phyloP scores from a whole-genome alignment of 352 stramenopile genomes.

The Phytopythium montanum region DNA sequence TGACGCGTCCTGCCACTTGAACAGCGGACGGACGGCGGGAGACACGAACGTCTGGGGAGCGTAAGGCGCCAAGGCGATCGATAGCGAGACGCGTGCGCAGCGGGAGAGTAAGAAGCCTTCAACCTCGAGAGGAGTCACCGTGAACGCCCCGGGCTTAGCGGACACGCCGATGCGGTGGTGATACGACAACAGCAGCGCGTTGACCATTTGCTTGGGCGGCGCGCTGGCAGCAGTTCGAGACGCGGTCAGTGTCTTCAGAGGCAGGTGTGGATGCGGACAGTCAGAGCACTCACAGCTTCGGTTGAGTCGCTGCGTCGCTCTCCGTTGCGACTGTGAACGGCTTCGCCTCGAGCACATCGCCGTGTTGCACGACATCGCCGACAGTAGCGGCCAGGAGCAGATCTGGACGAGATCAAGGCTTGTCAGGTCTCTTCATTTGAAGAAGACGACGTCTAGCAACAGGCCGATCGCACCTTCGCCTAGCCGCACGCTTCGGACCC shows the following conservation, averaged over 20 bases:
- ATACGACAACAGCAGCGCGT: not conserved
- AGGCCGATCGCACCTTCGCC: not conserved
- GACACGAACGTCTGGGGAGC: not conserved
- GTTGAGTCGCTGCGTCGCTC: not conserved
- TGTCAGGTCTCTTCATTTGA: too few relatives aligned
- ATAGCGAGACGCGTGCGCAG: not conserved
- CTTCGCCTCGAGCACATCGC: not conserved
- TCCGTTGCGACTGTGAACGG: conserved; percentile 1
- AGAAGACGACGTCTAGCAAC: not conserved
- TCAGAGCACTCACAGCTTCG: not conserved
- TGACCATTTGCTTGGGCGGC: not conserved
- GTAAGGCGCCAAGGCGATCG: not conserved
- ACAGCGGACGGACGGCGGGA: not conserved
- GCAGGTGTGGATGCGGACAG: too few relatives aligned
- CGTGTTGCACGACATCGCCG: not conserved
- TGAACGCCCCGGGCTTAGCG: not conserved
- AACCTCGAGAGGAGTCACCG: not conserved
- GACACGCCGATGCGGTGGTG: not conserved
- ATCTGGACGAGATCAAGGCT: not conserved
- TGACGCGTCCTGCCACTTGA: not conserved
- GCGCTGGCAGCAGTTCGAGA: not conserved
- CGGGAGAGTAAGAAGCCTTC: not conserved
- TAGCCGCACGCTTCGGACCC: not conserved
- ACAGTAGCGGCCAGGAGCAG: not conserved
- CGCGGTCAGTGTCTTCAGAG: not conserved